Base-by-base conservation (phyloP, 192 early-diverging fungal genomes). In the Entomortierella parvispora region DNA sequence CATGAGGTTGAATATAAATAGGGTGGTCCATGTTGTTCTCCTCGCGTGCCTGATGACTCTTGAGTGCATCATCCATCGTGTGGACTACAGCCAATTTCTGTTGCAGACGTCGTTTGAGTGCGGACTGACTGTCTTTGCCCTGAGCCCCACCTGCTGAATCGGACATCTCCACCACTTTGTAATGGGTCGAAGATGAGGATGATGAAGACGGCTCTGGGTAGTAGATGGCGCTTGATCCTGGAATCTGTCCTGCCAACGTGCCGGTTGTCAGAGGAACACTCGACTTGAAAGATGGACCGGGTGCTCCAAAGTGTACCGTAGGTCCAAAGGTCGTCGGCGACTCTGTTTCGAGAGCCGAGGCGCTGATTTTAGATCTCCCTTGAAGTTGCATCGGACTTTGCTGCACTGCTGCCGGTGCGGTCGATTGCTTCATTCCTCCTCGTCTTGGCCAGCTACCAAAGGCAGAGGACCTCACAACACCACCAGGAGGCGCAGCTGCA, bases 11-110 rank as follows among this genome's bases (percentile, higher is more conserved):
- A 17, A 71, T 33, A 57, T 71, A 71, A n/a, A 63, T 28, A 1
- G 69, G 69, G 46, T 71, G 52, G 28, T 32, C 55, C 5, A 44
- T 53, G 26, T 62, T 51, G 37, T 63, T 50, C 18, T 58, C 61
- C 15, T 61, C 60, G 10, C n/a, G 26, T 0, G 9, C 5, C 8
- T 57, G 58, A 14, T 57, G 60, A 3, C 60, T 25, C 40, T 44
- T 34, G 2, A 64, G 26, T 6, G 61, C 61, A 15, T 71, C 54
- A 14, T 71, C 69, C 25, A 63, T 26, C 0, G 69, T 71, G 15
- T 63, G 69, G 6, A 58, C 52, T 0, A 37, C 62, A n/a, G 55
- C 54, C 7, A 65, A n/a, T 48, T 59, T 64, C 12, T 65, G 22
- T 26, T 60, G 53, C 11, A 68, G 10, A 5, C 66, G 57, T 18